Percentiles rank a stretch among this genome's conserved stretches.
Evolutionary conservation across 2,329 filamentous ascomycete species (phyloP).

Genomic region (Epicoccum sorghinum): DNA sequence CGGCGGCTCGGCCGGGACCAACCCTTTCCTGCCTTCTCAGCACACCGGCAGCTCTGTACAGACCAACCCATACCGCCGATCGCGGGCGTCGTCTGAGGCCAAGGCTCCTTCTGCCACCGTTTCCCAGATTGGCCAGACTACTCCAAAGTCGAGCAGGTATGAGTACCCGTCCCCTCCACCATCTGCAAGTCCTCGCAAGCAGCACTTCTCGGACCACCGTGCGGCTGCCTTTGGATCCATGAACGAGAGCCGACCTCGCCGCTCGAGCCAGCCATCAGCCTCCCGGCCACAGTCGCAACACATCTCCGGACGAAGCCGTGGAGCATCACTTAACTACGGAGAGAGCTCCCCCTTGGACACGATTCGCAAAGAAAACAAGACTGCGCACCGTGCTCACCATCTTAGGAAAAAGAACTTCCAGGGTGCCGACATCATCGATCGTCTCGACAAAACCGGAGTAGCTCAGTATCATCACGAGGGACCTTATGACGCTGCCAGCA

Average conservation of each 20-base stretch:
- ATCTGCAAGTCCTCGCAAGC: slow-evolving; percentile 60
- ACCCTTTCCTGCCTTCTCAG: slow-evolving; percentile 37
- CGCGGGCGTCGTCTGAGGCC: slow-evolving; percentile 38
- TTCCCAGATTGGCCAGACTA: slow-evolving; percentile 23
- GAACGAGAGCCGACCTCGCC: slow-evolving; percentile 38
- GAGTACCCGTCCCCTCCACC: slow-evolving; percentile 59
- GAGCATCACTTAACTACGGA: slow-evolving; percentile 64
- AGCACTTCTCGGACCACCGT: slow-evolving; percentile 42
- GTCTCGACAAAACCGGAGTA: slow-evolving; percentile 70
- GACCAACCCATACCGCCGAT: slow-evolving; percentile 53
- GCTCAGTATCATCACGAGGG: slow-evolving; percentile 85
- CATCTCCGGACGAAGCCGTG: slow-evolving; percentile 41
- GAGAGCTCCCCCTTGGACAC: slow-evolving; percentile 73
- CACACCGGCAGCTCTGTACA: slow-evolving; percentile 47
- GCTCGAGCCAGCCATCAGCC: slow-evolving; percentile 41
- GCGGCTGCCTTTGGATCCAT: slow-evolving; percentile 40
- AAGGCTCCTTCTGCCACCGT: slow-evolving; percentile 29
- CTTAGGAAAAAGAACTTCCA: slow-evolving; percentile 70
- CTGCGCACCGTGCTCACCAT: slow-evolving; percentile 70
- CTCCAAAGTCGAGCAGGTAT: slow-evolving; percentile 35
- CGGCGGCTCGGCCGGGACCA: slow-evolving; percentile 31
- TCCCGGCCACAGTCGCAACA: slow-evolving; percentile 34
- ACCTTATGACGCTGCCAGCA: slow-evolving; percentile 82
- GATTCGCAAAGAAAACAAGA: slow-evolving; percentile 66
- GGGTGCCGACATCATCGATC: slow-evolving; percentile 79